phyloP scores from a whole-genome alignment of 805 yeast species.

The Lipomyces chichibuensis region DNA sequence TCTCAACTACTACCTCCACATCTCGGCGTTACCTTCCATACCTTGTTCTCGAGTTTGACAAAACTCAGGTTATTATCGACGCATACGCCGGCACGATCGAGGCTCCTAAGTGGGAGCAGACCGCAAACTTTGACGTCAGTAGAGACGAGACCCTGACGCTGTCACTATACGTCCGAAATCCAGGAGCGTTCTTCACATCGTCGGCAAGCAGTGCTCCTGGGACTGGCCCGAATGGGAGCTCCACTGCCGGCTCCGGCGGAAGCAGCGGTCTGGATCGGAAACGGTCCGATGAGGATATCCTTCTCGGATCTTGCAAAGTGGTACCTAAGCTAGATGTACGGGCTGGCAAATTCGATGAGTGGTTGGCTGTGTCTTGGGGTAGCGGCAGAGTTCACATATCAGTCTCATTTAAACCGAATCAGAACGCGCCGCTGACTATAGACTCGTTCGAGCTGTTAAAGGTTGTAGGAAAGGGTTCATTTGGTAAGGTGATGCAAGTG shows the following conservation, averaged over 20 bases:
- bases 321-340: constrained; percentile 59
- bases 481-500: constrained; percentile 99
- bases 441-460: constrained; percentile 92
- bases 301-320: constrained; percentile 71
- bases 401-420: constrained; percentile 69
- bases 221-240: constrained; percentile 50
- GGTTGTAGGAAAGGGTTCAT: constrained; percentile 97
- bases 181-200: constrained; percentile 42
- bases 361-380: constrained; percentile 40
- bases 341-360: constrained; percentile 32
- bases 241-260: constrained; percentile 35
- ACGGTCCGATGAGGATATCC: constrained; percentile 60
- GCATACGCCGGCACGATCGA: constrained; percentile 82
- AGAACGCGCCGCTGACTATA: constrained; percentile 70
- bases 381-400: constrained; percentile 51
- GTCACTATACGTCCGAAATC: constrained; percentile 79
- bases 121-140: constrained; percentile 87
- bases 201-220: constrained; percentile 42
- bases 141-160: constrained; percentile 67
- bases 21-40: constrained; percentile 59
- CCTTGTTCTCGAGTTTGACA: constrained; percentile 94
- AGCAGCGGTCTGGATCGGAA: constrained; percentile 6
- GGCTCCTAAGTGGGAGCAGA: constrained; percentile 82
- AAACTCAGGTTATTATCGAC: constrained; percentile 85
- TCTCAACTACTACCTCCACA: constrained; percentile 15